phyloP scores from a whole-genome alignment of 1,284 basidiomycete genomes.

The Xerocomus amazonicus region DNA sequence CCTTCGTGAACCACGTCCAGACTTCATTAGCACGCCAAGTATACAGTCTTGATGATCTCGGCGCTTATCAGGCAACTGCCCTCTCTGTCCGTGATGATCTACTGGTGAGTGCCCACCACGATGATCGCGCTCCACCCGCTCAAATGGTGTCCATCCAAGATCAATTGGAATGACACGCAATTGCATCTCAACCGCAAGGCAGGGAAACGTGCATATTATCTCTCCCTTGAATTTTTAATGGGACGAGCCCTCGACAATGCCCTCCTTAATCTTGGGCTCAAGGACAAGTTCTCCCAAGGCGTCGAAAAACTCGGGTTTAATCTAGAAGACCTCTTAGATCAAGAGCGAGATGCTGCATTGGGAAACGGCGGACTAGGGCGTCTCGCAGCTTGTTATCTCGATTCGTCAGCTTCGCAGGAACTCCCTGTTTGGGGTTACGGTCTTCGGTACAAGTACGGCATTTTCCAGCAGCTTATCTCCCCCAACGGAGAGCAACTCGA shows the following conservation, averaged over 20 bases:
- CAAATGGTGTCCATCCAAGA: constrained; percentile 34
- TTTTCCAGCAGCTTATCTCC: constrained; percentile 90
- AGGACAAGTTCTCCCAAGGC: constrained; percentile 68
- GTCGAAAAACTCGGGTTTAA: constrained; percentile 78
- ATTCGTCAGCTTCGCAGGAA: constrained; percentile 79
- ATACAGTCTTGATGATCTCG: constrained; percentile 80
- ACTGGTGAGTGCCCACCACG: constrained; percentile 46
- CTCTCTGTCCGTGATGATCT: constrained; percentile 83
- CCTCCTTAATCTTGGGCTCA: constrained; percentile 82
- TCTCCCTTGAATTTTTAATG: constrained; percentile 88
- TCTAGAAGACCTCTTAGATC: constrained; percentile 80
- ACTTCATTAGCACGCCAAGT: constrained; percentile 86
- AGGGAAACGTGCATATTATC: constrained; percentile 87
- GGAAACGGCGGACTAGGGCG: constrained; percentile 90
- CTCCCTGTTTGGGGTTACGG: constrained; percentile 88
- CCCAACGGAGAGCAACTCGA: constrained; percentile 84
- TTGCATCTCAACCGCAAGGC: constrained; percentile 63
- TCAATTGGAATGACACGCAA: constrained; percentile 81
- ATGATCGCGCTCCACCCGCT: background rate
- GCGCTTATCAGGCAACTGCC: constrained; percentile 79
- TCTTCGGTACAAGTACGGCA: constrained; percentile 85
- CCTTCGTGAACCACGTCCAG: constrained; percentile 83
- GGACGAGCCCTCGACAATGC: constrained; percentile 87
- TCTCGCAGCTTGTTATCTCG: constrained; percentile 90
- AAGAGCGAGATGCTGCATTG: constrained; percentile 86